A percentile compares a stretch with the other conserved stretches of the same genome.
These are phyloP conservation scores for Ploettnerulaceae sp. DNA, from an alignment of 2,329 filamentous ascomycete genomes.

Conservation along the genomic window DNA sequence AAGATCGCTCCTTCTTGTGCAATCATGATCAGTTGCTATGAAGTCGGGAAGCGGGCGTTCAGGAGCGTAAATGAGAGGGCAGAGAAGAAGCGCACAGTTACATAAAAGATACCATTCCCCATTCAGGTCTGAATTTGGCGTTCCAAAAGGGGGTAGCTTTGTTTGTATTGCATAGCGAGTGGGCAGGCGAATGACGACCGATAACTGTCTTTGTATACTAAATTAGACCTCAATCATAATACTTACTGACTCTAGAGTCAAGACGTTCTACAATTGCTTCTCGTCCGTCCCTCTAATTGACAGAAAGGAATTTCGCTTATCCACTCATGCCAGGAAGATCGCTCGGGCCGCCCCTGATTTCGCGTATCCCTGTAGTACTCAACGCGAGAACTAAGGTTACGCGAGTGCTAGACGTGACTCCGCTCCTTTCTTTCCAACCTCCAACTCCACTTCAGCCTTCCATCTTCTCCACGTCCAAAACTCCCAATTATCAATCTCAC, in stretches of 20 bases:
- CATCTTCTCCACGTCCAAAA: neutral
- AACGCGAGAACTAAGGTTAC: slow-evolving; percentile 14
- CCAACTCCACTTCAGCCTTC: neutral
- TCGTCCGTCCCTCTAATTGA: too few species aligned
- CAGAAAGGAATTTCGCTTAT: too few species aligned
- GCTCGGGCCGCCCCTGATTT: slow-evolving; percentile 24
- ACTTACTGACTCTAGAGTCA: too few species aligned
- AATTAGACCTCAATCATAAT: slow-evolving; percentile 6
- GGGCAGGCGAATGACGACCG: slow-evolving; percentile 15
- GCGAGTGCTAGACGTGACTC: too few species aligned
- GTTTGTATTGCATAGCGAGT: slow-evolving; percentile 27
- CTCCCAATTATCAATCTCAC: neutral
- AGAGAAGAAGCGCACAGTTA: slow-evolving; percentile 24
- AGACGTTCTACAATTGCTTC: too few species aligned
- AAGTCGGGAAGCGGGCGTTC: slow-evolving; percentile 88
- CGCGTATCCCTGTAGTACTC: slow-evolving; percentile 20
- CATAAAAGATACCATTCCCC: slow-evolving; percentile 20
- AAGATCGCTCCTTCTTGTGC: slow-evolving; percentile 96
- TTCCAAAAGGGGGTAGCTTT: slow-evolving; percentile 12
- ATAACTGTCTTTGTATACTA: slow-evolving; percentile 13
- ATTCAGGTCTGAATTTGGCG: slow-evolving; percentile 11
- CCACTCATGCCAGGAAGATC: too few species aligned
- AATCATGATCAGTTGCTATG: slow-evolving; percentile 99
- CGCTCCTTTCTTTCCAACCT: slow-evolving; percentile 6
- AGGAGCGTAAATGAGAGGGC: slow-evolving; percentile 62